Conservation (phyloP, 441 rosid genomes). For the Gossypium schwendimanii region DNA sequence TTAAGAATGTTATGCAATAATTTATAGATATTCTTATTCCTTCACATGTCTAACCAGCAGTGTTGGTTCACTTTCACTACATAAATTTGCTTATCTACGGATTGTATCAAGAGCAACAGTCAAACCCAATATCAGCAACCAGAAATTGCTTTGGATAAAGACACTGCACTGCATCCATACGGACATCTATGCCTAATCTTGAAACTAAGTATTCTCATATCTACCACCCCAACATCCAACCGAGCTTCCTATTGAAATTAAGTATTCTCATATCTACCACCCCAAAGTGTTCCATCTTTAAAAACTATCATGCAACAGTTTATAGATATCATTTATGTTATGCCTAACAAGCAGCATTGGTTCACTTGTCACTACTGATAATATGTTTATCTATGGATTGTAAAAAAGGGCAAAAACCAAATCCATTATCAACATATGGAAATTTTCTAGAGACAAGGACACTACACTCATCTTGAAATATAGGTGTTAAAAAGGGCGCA, state of each 20-base stretch:
- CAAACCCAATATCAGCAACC: neutral
- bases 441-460: neutral
- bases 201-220: neutral
- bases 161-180: neutral
- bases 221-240: neutral
- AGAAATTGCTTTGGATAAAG: neutral
- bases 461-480: neutral
- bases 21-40: neutral
- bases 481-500: neutral
- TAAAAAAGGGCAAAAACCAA: neutral
- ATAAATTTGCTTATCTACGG: neutral
- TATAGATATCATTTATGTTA: neutral
- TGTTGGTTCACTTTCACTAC: neutral
- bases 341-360: neutral
- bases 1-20: neutral
- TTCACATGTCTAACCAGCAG: neutral
- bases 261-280: neutral
- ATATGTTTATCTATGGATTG: neutral
- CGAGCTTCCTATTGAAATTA: neutral
- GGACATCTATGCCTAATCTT: neutral
- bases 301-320: neutral
- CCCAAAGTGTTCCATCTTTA: neutral
- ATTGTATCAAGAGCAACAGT: neutral
- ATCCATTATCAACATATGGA: neutral
- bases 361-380: neutral